Conservation (phyloP, 148 eudicot genomes). For the Spergularia bocconei region DNA sequence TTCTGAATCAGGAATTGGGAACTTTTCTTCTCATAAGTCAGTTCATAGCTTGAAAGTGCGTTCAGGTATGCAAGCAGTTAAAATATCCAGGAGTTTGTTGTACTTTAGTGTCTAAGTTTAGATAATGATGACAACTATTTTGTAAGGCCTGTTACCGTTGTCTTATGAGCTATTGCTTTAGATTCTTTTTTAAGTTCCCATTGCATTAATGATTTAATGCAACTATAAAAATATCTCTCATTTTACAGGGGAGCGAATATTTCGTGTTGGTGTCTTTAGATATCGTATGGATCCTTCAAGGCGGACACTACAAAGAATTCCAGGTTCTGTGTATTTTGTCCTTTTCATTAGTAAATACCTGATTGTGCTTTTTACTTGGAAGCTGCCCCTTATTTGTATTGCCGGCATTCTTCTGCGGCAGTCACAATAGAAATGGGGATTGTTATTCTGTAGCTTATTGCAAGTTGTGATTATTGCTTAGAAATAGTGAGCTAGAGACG, state of each 20-base stretch:
- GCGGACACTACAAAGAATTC: constrained; percentile 68
- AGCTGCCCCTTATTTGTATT: not conserved
- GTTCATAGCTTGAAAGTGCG: constrained; percentile 43
- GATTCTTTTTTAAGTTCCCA: not conserved
- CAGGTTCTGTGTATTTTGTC: constrained; percentile 41
- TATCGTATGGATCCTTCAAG: constrained; percentile 83
- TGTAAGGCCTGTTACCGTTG: not conserved
- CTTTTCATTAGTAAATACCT: not conserved
- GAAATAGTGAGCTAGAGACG: not conserved
- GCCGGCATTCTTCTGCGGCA: not conserved
- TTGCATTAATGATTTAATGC: constrained; percentile 1
- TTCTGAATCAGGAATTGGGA: constrained; percentile 39
- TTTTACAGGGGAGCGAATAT: constrained; percentile 74
- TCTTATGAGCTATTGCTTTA: not conserved
- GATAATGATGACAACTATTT: not conserved
- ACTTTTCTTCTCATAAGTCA: constrained; percentile 52
- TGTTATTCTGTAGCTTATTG: not conserved
- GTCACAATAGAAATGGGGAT: not conserved
- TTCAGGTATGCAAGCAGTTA: constrained; percentile 43
- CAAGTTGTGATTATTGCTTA: not conserved
- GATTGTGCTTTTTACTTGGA: not conserved
- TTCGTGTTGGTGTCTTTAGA: constrained; percentile 67
- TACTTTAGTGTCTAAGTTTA: constrained; percentile 8
- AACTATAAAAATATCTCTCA: constrained; percentile 16
- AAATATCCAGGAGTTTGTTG: constrained; percentile 6